Base-by-base conservation (phyloP, 192 early-diverging fungal genomes). In the Coemansia sp. region DNA sequence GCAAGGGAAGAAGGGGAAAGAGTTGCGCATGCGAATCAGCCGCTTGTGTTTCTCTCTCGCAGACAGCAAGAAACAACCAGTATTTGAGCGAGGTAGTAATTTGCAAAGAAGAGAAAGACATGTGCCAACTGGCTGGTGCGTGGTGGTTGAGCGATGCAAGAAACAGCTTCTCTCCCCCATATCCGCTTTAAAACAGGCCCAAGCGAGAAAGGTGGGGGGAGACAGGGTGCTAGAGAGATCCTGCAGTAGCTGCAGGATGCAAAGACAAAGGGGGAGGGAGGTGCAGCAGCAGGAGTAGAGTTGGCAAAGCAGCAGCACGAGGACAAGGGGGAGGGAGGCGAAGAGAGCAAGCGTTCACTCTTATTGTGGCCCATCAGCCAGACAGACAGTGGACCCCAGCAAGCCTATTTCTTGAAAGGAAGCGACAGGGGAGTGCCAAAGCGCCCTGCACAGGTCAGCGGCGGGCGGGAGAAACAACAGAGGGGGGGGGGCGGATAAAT, bases 81-180 rank as follows among this genome's bases (percentile, higher is more conserved):
- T 40, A 27, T 15, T 50, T 22, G 29, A 32, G 0, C 41, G 21
- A 43, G 43, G 12, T 50, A 15, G 14, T 26, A 27, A 50, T 50
- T 50, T 2, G 24, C 24, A 50, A 50, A 14, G 26, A 22, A 26
- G 15, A 12, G 26, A 14, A 14, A 44, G 42, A 7, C 29, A 32
- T 32, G 29, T 32, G 29, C 29, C 21, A 44, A 5, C 11, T 48
- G 46, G 46, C 26, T 24, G 14, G 26, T 48, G 46, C 46, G 19
- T 11, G 46, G 46, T 27, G n/a, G 46, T 48, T 48, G 26, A 48
- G 26, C 46, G 46, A 48, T 48, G 46, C 24, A 48, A 48, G 46
- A 48, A 48, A 24, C 9, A 44, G 19, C 19, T 11, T 44, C 43
- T 8, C 43, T 21, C 19, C 19, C 43, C 46, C 26, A 24, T 50